Evolutionary conservation across 192 early-diverging fungal genomes (phyloP), one percentile per base, ranked within the genome.

Genomic region (Physocladia obscura): DNA sequence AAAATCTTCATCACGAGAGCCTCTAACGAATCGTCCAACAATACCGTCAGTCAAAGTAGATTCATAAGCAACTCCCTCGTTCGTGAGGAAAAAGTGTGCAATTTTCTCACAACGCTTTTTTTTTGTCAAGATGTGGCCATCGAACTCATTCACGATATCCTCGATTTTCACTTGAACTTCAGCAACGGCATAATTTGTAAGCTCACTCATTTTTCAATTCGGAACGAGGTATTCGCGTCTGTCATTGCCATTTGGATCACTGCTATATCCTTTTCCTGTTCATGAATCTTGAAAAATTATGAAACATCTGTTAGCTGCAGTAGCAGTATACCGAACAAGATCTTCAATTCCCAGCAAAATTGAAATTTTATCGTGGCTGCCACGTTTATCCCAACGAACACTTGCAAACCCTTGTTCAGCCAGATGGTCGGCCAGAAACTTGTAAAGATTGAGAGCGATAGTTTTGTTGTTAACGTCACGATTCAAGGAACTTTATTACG

Each of bases 161-260:
- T 6, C 17, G 6, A 4, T 4, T 15, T 4, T 8, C 13, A 62
- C 35, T 11, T 29, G 17, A 11, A 62, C 24, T 15, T 15, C 26
- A 8, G 13, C 4, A 5, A 24, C 13, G 11, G 17, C 17, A 17
- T 5, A 37, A 24, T 21, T 4, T 5, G 59, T 35, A 24, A 62
- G 24, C 3, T 4, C 17, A 44, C 4, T 11, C 13, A 44, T 44
- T 37, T 35, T 13, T 4, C 39, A 39, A 26, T 62, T 62, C 6
- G 59, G 59, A 44, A 62, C 17, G 15, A 62, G 35, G 39, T 62
- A 62, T 62, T 62, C 59, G n/a, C 17, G 19, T 3, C 11, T 5
- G 35, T 38, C 59, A 15, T 62, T 26, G 4, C 59, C 59, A 62
- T 62, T 44, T 4, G 59, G 59, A 26, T 44, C 39, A 26, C 59